Conservation (phyloP, 2,329 filamentous ascomycete species). For the Acrocalymma vagum region DNA sequence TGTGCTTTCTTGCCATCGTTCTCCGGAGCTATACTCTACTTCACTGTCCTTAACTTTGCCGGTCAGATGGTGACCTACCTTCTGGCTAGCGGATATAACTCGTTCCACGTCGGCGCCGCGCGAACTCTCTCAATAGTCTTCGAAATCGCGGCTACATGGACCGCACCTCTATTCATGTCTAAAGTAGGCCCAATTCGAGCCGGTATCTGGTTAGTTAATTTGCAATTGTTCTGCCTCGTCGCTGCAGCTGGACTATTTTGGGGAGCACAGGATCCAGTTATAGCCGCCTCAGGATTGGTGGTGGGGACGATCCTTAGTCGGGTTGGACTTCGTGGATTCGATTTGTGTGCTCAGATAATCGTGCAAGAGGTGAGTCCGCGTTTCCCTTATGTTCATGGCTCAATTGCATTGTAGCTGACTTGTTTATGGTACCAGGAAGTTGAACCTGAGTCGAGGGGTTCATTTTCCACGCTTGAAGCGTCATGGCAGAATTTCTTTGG, state of each 20-base stretch:
- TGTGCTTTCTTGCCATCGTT: slow-evolving; percentile 65
- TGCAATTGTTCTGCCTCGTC: slow-evolving; percentile 67
- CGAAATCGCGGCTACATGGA: slow-evolving; percentile 69
- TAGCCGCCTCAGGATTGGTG: too few relatives aligned
- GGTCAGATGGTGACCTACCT: slow-evolving; percentile 70
- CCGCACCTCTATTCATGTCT: slow-evolving; percentile 64
- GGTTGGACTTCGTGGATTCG: slow-evolving; percentile 58
- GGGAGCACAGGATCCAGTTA: too few relatives aligned
- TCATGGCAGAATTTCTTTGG: slow-evolving; percentile 76
- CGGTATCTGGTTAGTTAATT: slow-evolving; percentile 75
- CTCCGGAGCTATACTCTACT: slow-evolving; percentile 63
- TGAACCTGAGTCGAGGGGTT: slow-evolving; percentile 59
- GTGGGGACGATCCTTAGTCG: slow-evolving; percentile 51
- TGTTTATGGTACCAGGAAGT: too few relatives aligned
- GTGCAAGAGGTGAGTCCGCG: too few relatives aligned
- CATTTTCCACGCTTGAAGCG: slow-evolving; percentile 74
- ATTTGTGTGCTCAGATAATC: slow-evolving; percentile 56
- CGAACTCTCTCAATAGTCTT: slow-evolving; percentile 62
- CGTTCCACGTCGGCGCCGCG: slow-evolving; percentile 57
- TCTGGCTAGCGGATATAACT: slow-evolving; percentile 58
- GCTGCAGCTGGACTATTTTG: slow-evolving; percentile 46
- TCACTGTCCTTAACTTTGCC: slow-evolving; percentile 46
- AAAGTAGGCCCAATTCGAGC: slow-evolving; percentile 63
- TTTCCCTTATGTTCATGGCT: too few relatives aligned
- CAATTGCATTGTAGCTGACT: too few relatives aligned